Conservation (phyloP, 331 rosid species). For the Cydonia oblonga region DNA sequence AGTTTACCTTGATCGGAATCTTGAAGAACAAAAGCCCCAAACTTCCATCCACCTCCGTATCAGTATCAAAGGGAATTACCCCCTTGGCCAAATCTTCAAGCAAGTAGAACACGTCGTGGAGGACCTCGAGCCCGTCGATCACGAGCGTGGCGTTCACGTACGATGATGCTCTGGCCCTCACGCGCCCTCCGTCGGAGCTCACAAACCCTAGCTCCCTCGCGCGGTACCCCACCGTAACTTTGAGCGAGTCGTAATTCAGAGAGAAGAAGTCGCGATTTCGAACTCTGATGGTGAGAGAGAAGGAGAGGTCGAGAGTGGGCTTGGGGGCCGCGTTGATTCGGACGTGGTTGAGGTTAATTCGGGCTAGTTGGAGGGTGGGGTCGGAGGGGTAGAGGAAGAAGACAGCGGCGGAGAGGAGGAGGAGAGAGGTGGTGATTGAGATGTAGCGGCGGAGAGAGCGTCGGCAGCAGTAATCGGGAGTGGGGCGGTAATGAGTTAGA, state of each 20-base stretch:
- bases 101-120: slow-evolving; percentile 67
- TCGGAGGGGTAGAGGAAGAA: slow-evolving; percentile 60
- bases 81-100: slow-evolving; percentile 63
- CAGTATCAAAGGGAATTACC: slow-evolving; percentile 67
- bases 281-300: slow-evolving; percentile 44
- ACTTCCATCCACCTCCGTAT: slow-evolving; percentile 47
- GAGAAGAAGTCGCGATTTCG: slow-evolving; percentile 62
- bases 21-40: slow-evolving; percentile 50
- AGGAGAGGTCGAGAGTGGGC: slow-evolving; percentile 52
- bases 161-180: slow-evolving; percentile 53
- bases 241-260: slow-evolving; percentile 41
- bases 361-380: slow-evolving; percentile 41
- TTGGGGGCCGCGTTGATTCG: slow-evolving; percentile 31
- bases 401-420: slow-evolving; percentile 22
- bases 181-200: slow-evolving; percentile 37
- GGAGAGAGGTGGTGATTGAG: slow-evolving; percentile 14
- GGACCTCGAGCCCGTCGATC: slow-evolving; percentile 51
- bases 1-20: slow-evolving; percentile 56
- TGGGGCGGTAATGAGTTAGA: slow-evolving; percentile 19
- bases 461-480: not conserved
- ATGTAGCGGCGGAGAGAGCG: slow-evolving; percentile 21
- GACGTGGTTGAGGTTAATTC: slow-evolving; percentile 50
- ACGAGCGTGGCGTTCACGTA: slow-evolving; percentile 56
- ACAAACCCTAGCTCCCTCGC: slow-evolving; percentile 57
- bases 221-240: slow-evolving; percentile 62